These are phyloP conservation scores for Paecilomyces niveus DNA, from an alignment of 2,329 filamentous ascomycete species.

Conservation along the genomic window DNA sequence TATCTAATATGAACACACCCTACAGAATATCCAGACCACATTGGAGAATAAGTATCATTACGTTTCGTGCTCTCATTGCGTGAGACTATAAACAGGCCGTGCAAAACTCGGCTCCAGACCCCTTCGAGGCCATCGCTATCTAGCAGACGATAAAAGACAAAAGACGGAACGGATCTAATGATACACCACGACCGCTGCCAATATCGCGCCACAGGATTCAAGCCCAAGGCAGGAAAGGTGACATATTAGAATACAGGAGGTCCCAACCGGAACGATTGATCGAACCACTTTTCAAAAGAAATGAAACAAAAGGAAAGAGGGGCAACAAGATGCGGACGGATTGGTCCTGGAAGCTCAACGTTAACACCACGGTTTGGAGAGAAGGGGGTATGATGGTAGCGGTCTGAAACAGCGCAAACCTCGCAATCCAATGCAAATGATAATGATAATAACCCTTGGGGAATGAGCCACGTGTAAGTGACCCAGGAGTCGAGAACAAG, in stretches of 20 bases:
- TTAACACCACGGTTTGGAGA: slow-evolving; percentile 4
- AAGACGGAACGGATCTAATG: background rate
- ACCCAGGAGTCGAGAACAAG: background rate
- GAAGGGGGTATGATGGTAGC: background rate
- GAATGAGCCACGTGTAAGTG: no score
- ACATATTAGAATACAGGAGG: background rate
- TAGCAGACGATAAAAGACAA: background rate
- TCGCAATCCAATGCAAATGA: background rate
- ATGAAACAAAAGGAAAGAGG: slow-evolving; percentile 4
- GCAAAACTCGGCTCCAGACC: background rate
- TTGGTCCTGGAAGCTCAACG: slow-evolving; percentile 5
- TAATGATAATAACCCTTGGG: background rate
- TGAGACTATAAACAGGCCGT: background rate
- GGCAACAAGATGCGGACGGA: background rate
- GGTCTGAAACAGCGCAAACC: slow-evolving; percentile 1
- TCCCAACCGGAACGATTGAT: background rate
- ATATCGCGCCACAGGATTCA: background rate
- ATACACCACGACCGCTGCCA: background rate
- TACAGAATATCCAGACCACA: background rate
- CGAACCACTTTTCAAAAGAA: slow-evolving; percentile 7
- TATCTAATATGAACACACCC: background rate
- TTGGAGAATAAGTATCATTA: background rate
- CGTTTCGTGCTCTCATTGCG: background rate
- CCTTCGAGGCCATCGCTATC: background rate
- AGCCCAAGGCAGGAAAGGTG: background rate